These are phyloP conservation scores for Calonectria hongkongensis DNA, from an alignment of 2,329 filamentous ascomycete genomes.

Conservation along the genomic window DNA sequence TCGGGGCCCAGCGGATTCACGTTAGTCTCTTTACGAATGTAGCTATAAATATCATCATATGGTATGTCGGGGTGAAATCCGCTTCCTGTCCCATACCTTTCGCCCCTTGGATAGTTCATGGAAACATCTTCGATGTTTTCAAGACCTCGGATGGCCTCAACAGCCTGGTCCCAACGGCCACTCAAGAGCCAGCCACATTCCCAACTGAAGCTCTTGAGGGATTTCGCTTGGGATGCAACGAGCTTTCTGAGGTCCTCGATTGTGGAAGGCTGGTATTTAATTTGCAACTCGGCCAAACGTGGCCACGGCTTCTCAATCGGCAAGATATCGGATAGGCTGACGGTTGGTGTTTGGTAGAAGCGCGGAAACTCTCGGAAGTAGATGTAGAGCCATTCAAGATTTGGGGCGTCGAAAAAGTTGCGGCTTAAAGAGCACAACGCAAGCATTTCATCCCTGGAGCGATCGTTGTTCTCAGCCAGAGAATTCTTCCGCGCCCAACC, in stretches of 20 bases:
- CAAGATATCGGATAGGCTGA: constrained; percentile 1
- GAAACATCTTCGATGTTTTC: not conserved
- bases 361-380: not conserved
- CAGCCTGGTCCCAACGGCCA: constrained; percentile 4
- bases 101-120: constrained; percentile 4
- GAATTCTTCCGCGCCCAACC: constrained; percentile 10
- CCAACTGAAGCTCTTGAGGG: not conserved
- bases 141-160: not conserved
- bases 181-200: constrained; percentile 1
- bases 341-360: not conserved
- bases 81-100: not conserved
- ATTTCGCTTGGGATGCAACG: not conserved
- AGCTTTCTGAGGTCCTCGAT: not conserved
- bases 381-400: not conserved
- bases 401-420: not conserved
- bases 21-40: not conserved
- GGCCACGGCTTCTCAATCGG: constrained; percentile 1
- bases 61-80: not conserved
- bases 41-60: not conserved
- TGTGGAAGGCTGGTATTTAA: not conserved
- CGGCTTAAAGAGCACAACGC: not conserved
- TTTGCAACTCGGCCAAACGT: not conserved
- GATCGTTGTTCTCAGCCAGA: constrained; percentile 12
- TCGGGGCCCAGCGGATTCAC: not conserved
- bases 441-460: constrained; percentile 10